Percentiles rank a stretch among this genome's conserved stretches.
These are phyloP conservation scores for Penicillium sp. DNA, from an alignment of 2,329 filamentous ascomycete species.

Conservation along the genomic window DNA sequence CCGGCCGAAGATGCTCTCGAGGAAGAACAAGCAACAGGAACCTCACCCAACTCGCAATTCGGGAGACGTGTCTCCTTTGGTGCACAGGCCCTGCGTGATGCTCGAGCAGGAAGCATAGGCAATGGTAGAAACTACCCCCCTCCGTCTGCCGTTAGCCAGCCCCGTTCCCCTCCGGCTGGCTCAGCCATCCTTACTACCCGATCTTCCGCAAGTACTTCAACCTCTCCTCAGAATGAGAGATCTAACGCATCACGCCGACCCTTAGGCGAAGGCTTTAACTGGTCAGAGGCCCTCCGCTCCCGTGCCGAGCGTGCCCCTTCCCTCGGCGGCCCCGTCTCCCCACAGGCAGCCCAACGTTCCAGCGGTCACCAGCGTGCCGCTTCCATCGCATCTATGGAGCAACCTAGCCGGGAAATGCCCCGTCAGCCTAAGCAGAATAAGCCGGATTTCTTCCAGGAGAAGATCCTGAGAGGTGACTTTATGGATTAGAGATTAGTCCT, in stretches of 20 bases:
- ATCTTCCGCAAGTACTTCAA: conserved; percentile 32
- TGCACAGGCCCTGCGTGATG: conserved; percentile 64
- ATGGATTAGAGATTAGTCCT: conserved; percentile 60
- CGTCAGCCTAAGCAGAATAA: conserved; percentile 51
- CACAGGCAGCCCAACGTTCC: conserved; percentile 39
- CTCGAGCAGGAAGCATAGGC: conserved; percentile 56
- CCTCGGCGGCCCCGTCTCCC: conserved; percentile 28
- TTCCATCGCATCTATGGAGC: conserved; percentile 49
- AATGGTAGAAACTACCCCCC: conserved; percentile 50
- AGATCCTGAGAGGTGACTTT: conserved; percentile 94
- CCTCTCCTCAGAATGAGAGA: conserved; percentile 30
- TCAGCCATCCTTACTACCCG: conserved; percentile 18
- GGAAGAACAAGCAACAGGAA: conserved; percentile 64
- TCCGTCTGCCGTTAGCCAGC: conserved; percentile 20
- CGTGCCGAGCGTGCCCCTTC: conserved; percentile 70
- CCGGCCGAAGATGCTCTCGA: conserved; percentile 40
- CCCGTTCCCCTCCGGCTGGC: conserved; percentile 21
- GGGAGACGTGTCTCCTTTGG: conserved; percentile 83
- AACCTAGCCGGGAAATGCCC: conserved; percentile 41
- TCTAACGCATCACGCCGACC: conserved; percentile 38
- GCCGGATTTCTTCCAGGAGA: conserved; percentile 91
- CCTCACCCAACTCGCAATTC: conserved; percentile 58
- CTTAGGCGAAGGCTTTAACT: conserved; percentile 89
- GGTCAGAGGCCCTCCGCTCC: conserved; percentile 88
- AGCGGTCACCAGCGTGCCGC: conserved; percentile 37